Conservation (phyloP, 1,284 basidiomycete species). For the Apiotrichum sp. region DNA sequence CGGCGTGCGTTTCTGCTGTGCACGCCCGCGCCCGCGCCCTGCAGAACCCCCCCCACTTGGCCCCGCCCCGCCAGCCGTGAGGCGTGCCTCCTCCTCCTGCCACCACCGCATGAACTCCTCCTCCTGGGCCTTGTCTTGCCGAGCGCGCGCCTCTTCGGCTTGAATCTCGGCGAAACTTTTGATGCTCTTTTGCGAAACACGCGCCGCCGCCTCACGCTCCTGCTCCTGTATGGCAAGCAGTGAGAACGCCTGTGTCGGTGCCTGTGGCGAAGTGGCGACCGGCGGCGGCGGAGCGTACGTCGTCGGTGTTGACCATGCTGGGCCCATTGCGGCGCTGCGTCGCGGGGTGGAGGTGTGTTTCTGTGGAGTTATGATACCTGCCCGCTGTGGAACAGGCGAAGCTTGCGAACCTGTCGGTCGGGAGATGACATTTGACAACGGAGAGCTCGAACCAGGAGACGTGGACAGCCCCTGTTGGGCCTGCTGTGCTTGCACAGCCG, state of each 20-base stretch:
- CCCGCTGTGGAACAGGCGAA: slow-evolving; percentile 13
- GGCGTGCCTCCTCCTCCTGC: slow-evolving; percentile 67
- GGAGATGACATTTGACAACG: not conserved
- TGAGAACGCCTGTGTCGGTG: slow-evolving; percentile 52
- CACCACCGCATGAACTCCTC: slow-evolving; percentile 79
- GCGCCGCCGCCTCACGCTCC: slow-evolving; percentile 56
- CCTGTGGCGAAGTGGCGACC: not conserved
- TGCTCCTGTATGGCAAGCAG: slow-evolving; percentile 76
- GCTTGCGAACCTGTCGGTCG: slow-evolving; percentile 18
- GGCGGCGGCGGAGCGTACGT: slow-evolving; percentile 19
- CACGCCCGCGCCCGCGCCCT: slow-evolving; percentile 10
- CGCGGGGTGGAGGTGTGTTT: not conserved
- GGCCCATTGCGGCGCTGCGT: slow-evolving; percentile 4
- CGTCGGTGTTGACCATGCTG: slow-evolving; percentile 17
- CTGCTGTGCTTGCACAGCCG: slow-evolving; percentile 33
- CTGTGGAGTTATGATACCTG: not conserved
- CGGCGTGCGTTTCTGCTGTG: slow-evolving; percentile 9
- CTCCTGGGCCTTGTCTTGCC: slow-evolving; percentile 55
- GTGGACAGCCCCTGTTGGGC: not conserved
- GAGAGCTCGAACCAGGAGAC: not conserved
- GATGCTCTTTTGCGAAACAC: slow-evolving; percentile 48
- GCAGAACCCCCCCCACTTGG: not conserved
- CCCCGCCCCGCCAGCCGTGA: not conserved
- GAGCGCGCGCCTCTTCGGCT: slow-evolving; percentile 58
- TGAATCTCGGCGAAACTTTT: slow-evolving; percentile 75